A percentile compares a stretch with the other conserved stretches of the same genome.
Evolutionary conservation across 2,329 filamentous ascomycete genomes (phyloP).

Genomic region (Pseudogymnoascus sp.): DNA sequence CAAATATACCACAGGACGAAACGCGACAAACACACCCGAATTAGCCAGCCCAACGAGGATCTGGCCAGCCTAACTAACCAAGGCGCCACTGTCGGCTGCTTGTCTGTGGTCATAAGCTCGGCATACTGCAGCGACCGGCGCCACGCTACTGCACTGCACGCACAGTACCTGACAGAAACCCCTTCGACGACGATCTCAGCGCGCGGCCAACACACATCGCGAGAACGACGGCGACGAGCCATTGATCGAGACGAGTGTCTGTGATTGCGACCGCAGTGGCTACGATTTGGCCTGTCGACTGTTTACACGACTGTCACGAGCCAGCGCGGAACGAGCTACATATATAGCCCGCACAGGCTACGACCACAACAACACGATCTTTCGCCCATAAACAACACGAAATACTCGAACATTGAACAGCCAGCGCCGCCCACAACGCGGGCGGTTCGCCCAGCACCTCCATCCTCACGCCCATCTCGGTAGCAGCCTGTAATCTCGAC

Average conservation of each 20-base stretch:
- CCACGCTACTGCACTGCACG: not conserved
- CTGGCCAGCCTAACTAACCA: not conserved
- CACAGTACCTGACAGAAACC: not conserved
- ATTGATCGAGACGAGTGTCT: not conserved
- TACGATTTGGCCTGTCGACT: not conserved
- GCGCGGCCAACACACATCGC: not conserved
- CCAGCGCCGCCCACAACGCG: slow-evolving; percentile 2
- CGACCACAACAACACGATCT: not conserved
- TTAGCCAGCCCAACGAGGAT: not conserved
- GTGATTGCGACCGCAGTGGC: not conserved
- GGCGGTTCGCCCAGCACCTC: not conserved
- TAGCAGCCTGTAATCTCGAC: not conserved
- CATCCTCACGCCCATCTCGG: not conserved
- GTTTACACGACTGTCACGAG: not conserved
- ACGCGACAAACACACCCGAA: not conserved
- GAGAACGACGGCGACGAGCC: not conserved
- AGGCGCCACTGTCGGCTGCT: not conserved
- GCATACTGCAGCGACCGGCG: not conserved
- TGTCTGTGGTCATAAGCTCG: not conserved
- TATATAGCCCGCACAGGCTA: not conserved
- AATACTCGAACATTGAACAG: not conserved
- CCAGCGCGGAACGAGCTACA: not conserved
- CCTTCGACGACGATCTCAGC: not conserved
- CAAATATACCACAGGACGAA: not conserved
- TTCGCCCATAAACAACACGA: not conserved